These are phyloP conservation scores for Chytriomyces sp. DNA, from an alignment of 192 early-diverging fungal species.

Conservation along the genomic window DNA sequence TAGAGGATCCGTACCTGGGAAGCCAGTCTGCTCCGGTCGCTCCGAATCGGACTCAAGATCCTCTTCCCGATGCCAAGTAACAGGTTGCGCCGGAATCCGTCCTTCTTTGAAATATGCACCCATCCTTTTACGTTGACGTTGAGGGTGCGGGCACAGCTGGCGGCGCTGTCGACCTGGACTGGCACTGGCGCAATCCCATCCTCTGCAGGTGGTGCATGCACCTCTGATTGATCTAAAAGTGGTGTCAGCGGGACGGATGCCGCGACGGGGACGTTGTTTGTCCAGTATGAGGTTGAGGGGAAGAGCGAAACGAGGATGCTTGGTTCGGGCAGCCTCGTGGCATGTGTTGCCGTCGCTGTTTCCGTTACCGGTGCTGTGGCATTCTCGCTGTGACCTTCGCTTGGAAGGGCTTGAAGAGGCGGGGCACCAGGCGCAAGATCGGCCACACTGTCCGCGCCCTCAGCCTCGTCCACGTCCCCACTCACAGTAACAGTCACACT, in stretches of 20 bases:
- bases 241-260: not conserved
- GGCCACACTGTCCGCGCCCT: not conserved
- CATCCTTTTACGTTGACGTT: slow-evolving; percentile 36
- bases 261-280: not conserved
- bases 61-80: slow-evolving; percentile 26
- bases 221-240: no score
- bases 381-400: no score
- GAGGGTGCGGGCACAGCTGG: not conserved
- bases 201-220: no score
- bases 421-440: not conserved
- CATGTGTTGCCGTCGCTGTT: no score
- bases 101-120: slow-evolving; percentile 18
- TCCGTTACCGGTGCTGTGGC: no score
- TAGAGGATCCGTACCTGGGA: no score
- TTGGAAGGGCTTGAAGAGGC: no score
- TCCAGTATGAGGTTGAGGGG: not conserved
- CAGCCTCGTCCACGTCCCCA: not conserved
- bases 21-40: not conserved
- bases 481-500: not conserved
- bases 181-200: not conserved
- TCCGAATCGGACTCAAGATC: slow-evolving; percentile 17
- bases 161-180: not conserved
- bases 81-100: slow-evolving; percentile 26
- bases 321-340: no score
- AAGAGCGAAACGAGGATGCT: not conserved